Conservation (phyloP, 2,329 filamentous ascomycete genomes). For the Penicillium hordei region DNA sequence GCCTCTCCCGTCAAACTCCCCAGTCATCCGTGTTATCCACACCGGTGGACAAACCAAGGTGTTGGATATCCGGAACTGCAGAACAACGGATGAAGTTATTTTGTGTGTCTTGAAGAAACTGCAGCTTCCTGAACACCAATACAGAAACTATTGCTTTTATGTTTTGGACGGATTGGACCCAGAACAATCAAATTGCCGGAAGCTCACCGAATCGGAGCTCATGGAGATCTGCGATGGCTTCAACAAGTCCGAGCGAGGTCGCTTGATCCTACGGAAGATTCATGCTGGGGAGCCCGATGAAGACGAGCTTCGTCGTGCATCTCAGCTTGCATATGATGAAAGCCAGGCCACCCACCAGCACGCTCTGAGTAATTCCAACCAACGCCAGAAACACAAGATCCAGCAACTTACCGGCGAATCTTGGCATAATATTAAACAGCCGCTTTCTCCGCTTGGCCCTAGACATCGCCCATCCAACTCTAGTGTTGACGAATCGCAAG, state of each 20-base stretch:
- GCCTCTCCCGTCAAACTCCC: constrained; percentile 78
- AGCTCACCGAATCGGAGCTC: constrained; percentile 81
- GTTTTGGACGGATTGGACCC: constrained; percentile 82
- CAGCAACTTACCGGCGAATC: constrained; percentile 86
- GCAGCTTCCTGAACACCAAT: constrained; percentile 81
- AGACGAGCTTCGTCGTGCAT: constrained; percentile 81
- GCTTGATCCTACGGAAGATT: constrained; percentile 89
- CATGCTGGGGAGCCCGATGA: constrained; percentile 85
- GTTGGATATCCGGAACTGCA: constrained; percentile 88
- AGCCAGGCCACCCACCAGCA: constrained; percentile 69
- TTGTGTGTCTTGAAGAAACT: constrained; percentile 86
- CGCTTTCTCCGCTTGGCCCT: constrained; percentile 69
- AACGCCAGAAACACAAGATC: constrained; percentile 80
- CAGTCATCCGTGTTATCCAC: constrained; percentile 89
- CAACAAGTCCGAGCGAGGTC: constrained; percentile 79
- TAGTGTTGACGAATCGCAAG: constrained; percentile 31
- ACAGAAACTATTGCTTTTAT: constrained; percentile 96
- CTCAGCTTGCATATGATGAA: constrained; percentile 86
- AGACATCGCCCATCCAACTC: constrained; percentile 31
- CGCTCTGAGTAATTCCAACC: constrained; percentile 61
- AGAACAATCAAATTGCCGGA: constrained; percentile 75
- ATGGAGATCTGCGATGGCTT: constrained; percentile 88
- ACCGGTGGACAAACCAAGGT: constrained; percentile 90
- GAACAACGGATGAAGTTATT: constrained; percentile 89
- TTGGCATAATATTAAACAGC: constrained; percentile 81